Base-by-base conservation (phyloP, 768 basidiomycete species). In the Hygrocybe coccinea region DNA sequence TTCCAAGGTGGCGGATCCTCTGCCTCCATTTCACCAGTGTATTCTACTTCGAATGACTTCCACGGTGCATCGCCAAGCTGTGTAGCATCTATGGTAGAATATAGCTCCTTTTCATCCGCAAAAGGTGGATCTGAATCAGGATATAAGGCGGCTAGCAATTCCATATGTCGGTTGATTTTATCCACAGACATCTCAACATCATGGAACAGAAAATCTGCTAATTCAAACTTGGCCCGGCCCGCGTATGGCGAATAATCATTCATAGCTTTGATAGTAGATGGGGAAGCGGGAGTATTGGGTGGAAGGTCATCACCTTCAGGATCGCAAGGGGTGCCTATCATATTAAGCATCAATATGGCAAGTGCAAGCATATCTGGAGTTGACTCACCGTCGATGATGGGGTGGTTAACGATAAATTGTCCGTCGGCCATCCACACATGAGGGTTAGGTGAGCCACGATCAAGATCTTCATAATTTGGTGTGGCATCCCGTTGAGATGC, bases 191-290 rank as follows among this genome's bases (percentile, higher is more conserved):
- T 61, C 51, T 70, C 64, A 19, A 66, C 52, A 39, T 62, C 33
- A 5, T 64, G 61, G 52, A 62, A 71, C 25, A 64, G 60, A 45
- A 65, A 62, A 15, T 68, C 29, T 0, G 71, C 68, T n/a, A 53
- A 69, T 19, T 72, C 65, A 52, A 71, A 73, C 2, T 60, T 59
- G 0, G 64, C 5, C 1, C 64, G 50, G 38, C 63, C 61, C 25
- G 56, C 6, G 46, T 71, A 72, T 35, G 69, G 70, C 10, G 24
- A 56, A 63, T 65, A 73, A 3, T 60, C 48, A 48, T 64, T 67
- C 12, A 14, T 34, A 5, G 35, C 12, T 29, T 29, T 29, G 29
- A 29, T 29, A 29, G 29, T 33, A 9, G 38, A 21, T 39, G 35
- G 45, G 29, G 47, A 52, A 22, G 35, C 29, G 14, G 53, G 58